These are phyloP conservation scores for Ormosia emarginata DNA, from an alignment of 306 rosid genomes.

Conservation along the genomic window DNA sequence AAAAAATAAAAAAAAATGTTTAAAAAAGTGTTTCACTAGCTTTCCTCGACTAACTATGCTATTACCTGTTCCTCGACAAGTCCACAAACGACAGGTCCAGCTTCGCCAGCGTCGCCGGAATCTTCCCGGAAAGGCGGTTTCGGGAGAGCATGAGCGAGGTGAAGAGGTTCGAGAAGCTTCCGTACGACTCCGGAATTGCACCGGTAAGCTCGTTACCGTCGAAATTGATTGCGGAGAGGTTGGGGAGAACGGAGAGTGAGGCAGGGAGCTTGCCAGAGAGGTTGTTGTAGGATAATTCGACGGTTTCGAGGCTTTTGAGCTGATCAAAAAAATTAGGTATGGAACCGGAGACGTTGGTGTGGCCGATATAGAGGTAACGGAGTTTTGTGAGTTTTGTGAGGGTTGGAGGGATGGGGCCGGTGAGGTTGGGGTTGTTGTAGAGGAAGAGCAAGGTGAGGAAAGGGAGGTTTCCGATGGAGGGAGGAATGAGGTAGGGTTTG, in stretches of 20 bases:
- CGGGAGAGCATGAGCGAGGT: background rate
- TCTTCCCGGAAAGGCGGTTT: background rate
- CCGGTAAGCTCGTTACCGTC: conserved; percentile 22
- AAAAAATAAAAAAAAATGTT: too few relatives aligned
- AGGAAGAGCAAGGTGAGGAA: background rate
- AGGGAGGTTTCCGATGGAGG: background rate
- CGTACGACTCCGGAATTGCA: conserved; percentile 18
- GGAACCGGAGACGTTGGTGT: conserved; percentile 9
- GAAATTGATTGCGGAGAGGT: conserved; percentile 11
- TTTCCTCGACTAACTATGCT: too few relatives aligned
- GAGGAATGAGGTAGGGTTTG: background rate
- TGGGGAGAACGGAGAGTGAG: conserved; percentile 18
- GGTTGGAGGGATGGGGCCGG: background rate
- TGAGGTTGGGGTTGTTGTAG: background rate
- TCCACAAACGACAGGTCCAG: conserved; percentile 23
- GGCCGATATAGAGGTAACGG: background rate
- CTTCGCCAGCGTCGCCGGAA: conserved; percentile 13
- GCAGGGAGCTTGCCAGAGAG: conserved; percentile 16
- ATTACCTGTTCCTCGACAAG: conserved; percentile 4
- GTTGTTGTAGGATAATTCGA: conserved; percentile 25
- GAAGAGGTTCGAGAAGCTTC: background rate
- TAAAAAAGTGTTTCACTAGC: too few relatives aligned
- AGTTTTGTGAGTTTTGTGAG: conserved; percentile 12
- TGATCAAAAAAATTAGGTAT: conserved; percentile 13
- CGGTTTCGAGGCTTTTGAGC: conserved; percentile 12